Base-by-base conservation (phyloP, 345 rosid genomes). In the Eucalyptus fibrosa region DNA sequence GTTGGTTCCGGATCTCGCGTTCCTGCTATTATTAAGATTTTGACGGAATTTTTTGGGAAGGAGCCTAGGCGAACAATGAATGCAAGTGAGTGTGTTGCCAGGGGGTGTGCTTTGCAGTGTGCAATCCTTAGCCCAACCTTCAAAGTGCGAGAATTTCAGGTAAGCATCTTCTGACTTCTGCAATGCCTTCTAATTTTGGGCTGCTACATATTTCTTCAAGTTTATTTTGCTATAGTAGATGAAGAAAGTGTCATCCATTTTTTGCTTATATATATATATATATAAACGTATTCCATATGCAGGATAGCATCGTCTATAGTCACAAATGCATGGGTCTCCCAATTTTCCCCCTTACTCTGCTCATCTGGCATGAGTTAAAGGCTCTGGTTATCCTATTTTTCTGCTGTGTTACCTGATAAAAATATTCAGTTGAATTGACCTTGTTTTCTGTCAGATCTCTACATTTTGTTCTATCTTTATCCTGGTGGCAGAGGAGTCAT, bases 41-140 rank as follows among this genome's bases (percentile, higher is more conserved):
- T 98, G 86, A 94, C 99, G 0, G 99, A 97, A 80, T 96, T 98
- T 91, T 98, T 98, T 51, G 98, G 99, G n/a, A 98, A 98, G 93
- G 99, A 97, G 92, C 99, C 99, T 10, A 94, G 99, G 90, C 96
- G 98, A 28, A 96, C 99, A 32, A 96, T 98, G 99, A 98, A 98
- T 93, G 99, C 99, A 10, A 98, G 99, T 90, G 99, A 98, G 93
- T 97, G 99, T 92, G 99, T 98, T 83, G 94, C 99, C 1, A 95
- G 96, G 87, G 99, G 99, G 8, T 93, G 95, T 88, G 99, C 99
- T 88, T 92, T 98, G 90, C 93, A 98, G 89, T 98, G 99, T 93
- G 99, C 99, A 18, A 97, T 98, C 87, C 98, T 98, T 88, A 98
- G 99, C 87, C 99, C 99, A 37, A 97, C 99, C 8, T 98, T 98